These are phyloP conservation scores for Neltuma alba DNA, from an alignment of 306 rosid species.

Conservation along the genomic window DNA sequence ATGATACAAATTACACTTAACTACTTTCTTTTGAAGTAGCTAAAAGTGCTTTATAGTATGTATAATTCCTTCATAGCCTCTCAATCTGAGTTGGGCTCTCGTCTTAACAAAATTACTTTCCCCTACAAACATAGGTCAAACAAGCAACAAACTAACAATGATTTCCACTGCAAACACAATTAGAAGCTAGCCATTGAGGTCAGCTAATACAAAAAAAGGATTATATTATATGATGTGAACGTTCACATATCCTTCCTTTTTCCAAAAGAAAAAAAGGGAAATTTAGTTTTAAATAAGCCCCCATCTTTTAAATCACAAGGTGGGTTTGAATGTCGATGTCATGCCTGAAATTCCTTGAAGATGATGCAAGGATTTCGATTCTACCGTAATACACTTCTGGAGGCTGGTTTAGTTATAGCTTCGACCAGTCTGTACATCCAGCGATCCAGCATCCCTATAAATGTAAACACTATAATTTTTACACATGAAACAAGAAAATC, in stretches of 20 bases:
- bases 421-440: conserved; percentile 92
- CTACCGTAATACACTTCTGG: conserved; percentile 54
- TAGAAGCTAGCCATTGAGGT: conserved; percentile 29
- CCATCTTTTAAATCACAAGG: conserved; percentile 20
- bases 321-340: conserved; percentile 22
- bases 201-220: conserved; percentile 28
- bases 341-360: conserved; percentile 31
- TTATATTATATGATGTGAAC: conserved; percentile 23
- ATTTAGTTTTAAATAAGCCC: conserved; percentile 23
- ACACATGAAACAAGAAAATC: conserved; percentile 1
- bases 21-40: too few species aligned
- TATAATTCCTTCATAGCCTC: neutral
- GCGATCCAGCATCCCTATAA: conserved; percentile 89
- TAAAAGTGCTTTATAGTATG: too few species aligned
- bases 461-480: conserved; percentile 7
- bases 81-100: neutral
- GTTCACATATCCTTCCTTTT: neutral
- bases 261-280: neutral
- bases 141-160: neutral
- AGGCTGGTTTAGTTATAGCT: conserved; percentile 70
- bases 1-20: too few species aligned
- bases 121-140: neutral
- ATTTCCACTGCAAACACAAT: neutral
- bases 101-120: neutral
- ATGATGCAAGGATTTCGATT: conserved; percentile 9